Conservation (phyloP, 1,284 basidiomycete species). For the Sanghuangporus sanghuang region DNA sequence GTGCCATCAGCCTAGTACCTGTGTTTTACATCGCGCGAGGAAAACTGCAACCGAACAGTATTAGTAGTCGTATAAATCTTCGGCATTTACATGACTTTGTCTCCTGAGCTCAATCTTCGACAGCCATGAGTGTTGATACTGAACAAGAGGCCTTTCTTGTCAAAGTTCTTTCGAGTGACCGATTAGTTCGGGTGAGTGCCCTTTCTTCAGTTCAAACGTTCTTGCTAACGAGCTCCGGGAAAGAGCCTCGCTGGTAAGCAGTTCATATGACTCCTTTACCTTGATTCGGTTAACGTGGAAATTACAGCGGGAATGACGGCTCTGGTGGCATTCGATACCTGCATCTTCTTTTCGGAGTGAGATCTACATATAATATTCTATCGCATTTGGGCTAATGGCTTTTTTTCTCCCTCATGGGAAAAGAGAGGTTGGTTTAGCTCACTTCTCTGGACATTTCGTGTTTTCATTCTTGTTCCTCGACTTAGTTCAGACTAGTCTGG, state of each 20-base stretch:
- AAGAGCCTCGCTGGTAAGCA: neutral
- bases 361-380: neutral
- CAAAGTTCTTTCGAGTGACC: neutral
- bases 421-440: neutral
- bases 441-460: neutral
- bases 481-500: neutral
- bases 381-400: neutral
- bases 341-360: constrained; percentile 1
- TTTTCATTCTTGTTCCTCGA: neutral
- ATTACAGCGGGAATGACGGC: neutral
- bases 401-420: neutral
- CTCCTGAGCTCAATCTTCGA: neutral
- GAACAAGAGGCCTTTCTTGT: neutral
- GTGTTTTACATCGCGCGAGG: too few relatives aligned
- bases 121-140: neutral
- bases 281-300: neutral
- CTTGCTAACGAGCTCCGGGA: neutral
- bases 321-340: neutral
- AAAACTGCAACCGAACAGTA: too few relatives aligned
- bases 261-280: neutral
- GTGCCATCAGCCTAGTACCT: too few relatives aligned
- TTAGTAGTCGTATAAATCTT: too few relatives aligned
- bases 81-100: too few relatives aligned
- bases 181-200: neutral
- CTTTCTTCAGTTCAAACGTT: neutral